These are phyloP conservation scores for Trametes coccinea DNA, from an alignment of 768 basidiomycete species.

Conservation along the genomic window DNA sequence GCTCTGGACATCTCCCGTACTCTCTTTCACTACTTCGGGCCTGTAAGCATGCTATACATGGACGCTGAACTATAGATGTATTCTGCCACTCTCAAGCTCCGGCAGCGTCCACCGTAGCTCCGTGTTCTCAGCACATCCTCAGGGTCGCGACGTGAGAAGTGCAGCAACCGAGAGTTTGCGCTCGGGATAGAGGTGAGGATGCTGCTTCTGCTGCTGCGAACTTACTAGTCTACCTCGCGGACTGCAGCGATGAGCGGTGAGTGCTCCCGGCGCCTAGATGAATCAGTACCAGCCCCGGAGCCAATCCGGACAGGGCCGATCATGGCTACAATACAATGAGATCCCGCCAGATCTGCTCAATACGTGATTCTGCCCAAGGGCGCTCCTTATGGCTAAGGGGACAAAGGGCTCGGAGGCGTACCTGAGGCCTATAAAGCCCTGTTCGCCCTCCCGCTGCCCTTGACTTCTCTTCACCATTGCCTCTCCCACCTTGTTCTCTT, in stretches of 20 bases:
- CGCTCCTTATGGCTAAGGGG: neutral
- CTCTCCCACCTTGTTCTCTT: neutral
- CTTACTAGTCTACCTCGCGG: neutral
- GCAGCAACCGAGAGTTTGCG: neutral
- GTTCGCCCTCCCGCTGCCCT: neutral
- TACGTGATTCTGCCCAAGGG: conserved; percentile 1
- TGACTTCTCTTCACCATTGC: neutral
- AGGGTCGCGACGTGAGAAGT: neutral
- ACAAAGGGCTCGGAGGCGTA: conserved; percentile 5
- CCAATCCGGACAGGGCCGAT: conserved; percentile 10
- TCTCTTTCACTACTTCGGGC: conserved; percentile 5
- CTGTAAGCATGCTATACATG: conserved; percentile 10
- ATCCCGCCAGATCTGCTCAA: conserved; percentile 10
- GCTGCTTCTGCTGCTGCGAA: neutral
- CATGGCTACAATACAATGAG: neutral
- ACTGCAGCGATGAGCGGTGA: neutral
- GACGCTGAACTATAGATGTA: conserved; percentile 19
- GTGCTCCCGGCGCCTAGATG: conserved; percentile 1
- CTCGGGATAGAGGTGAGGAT: too few species aligned
- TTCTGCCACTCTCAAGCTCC: conserved; percentile 10
- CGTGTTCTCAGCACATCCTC: neutral
- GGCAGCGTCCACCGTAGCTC: conserved; percentile 6
- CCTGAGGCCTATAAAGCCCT: conserved; percentile 1
- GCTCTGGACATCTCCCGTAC: conserved; percentile 1
- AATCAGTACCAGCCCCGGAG: conserved; percentile 1